Conservation (phyloP, 345 rosid species). For the Salix caprea region DNA sequence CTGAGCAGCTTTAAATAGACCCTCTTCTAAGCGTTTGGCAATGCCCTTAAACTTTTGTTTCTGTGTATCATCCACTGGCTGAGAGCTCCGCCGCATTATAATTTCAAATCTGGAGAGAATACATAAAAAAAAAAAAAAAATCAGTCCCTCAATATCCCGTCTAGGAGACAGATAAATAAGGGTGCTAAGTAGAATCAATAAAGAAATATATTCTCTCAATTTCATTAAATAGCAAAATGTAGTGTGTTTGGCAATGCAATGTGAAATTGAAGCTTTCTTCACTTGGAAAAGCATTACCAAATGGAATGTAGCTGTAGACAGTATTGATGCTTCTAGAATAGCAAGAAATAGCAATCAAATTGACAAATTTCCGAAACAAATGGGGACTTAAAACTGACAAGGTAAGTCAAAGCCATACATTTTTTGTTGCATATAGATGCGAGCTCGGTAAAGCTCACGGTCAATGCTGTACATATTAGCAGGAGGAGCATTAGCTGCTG, state of each 20-base stretch:
- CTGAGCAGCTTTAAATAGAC: constrained; percentile 58
- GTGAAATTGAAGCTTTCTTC: not conserved
- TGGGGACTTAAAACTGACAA: not conserved
- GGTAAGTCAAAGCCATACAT: constrained; percentile 44
- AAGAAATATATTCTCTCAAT: not conserved
- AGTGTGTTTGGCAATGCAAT: not conserved
- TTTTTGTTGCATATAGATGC: constrained; percentile 38
- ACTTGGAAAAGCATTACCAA: not conserved
- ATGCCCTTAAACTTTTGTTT: constrained; percentile 47
- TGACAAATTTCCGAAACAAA: not conserved
- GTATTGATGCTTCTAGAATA: not conserved
- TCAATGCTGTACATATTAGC: constrained; percentile 34
- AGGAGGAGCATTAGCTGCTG: constrained; percentile 17
- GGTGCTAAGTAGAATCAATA: not conserved
- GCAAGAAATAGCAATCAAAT: not conserved
- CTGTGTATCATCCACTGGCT: constrained; percentile 41
- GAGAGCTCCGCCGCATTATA: constrained; percentile 49
- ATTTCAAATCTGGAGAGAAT: constrained; percentile 39
- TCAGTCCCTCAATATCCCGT: not conserved
- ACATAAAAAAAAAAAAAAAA: not conserved
- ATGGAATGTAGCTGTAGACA: too few relatives aligned
- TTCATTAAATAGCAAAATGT: not conserved
- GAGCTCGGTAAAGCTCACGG: constrained; percentile 41
- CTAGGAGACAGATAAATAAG: not conserved
- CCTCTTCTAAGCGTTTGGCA: constrained; percentile 84